A percentile compares a stretch with the other conserved stretches of the same genome.
phyloP scores from a whole-genome alignment of 176 grass and related monocot species.

The Musa beccarii region DNA sequence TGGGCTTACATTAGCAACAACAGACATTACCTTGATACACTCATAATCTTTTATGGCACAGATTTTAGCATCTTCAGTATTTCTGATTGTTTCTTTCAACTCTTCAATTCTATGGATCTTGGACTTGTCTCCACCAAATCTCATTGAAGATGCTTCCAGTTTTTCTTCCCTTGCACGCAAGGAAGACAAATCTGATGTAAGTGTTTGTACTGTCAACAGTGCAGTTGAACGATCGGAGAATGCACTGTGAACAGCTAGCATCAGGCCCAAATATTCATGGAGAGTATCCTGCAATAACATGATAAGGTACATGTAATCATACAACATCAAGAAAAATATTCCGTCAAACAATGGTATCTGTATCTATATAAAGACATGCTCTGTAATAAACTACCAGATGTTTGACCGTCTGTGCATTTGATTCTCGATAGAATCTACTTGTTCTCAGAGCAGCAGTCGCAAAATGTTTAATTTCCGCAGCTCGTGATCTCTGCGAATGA shows the following conservation, averaged over 20 bases:
- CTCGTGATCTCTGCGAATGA: constrained; percentile 52
- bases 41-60: constrained; percentile 60
- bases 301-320: constrained; percentile 7
- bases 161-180: constrained; percentile 40
- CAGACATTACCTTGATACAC: constrained; percentile 57
- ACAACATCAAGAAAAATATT: constrained; percentile 16
- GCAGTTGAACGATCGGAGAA: constrained; percentile 66
- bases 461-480: constrained; percentile 56
- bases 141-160: constrained; percentile 65
- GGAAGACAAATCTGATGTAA: constrained; percentile 52
- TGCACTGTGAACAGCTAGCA: constrained; percentile 69
- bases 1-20: neutral
- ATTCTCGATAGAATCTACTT: constrained; percentile 62
- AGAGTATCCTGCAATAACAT: constrained; percentile 52
- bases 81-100: constrained; percentile 59
- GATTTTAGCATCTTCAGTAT: constrained; percentile 54
- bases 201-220: constrained; percentile 61
- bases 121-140: constrained; percentile 49
- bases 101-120: constrained; percentile 66
- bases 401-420: constrained; percentile 49
- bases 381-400: constrained; percentile 53
- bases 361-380: neutral
- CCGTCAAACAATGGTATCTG: neutral
- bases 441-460: constrained; percentile 54
- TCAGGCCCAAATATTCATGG: constrained; percentile 64